A percentile compares a stretch with the other conserved stretches of the same genome.
These are phyloP conservation scores for Hypholoma sublateritium DNA, from an alignment of 768 basidiomycete genomes.

Conservation along the genomic window DNA sequence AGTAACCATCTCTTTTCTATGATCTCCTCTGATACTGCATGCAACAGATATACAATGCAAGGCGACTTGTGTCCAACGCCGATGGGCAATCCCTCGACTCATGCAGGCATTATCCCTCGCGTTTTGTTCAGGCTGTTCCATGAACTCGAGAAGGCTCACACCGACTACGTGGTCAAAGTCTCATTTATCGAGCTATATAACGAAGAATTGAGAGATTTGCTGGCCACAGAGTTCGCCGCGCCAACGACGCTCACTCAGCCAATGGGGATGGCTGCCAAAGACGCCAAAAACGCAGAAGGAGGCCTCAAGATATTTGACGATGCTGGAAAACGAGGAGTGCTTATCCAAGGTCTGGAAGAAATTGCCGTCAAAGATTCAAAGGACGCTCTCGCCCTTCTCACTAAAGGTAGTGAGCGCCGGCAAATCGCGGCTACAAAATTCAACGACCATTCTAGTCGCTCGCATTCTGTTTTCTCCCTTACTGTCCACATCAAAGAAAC, in stretches of 20 bases:
- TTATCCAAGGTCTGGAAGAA: conserved; percentile 96
- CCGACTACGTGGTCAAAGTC: conserved; percentile 91
- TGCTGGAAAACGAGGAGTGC: conserved; percentile 79
- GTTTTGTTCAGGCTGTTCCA: conserved; percentile 90
- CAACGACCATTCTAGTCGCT: conserved; percentile 96
- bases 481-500: conserved; percentile 91
- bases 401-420: conserved; percentile 86
- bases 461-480: conserved; percentile 97
- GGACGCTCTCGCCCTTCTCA: conserved; percentile 81
- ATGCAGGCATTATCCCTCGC: conserved; percentile 96
- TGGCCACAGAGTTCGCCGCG: conserved; percentile 73
- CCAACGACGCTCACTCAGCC: conserved; percentile 71
- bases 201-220: conserved; percentile 94
- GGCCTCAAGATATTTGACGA: conserved; percentile 94
- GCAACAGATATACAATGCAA: conserved; percentile 88
- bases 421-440: conserved; percentile 97
- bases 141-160: conserved; percentile 70
- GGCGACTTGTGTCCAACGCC: conserved; percentile 84
- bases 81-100: conserved; percentile 82
- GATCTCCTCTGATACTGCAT: conserved; percentile 5
- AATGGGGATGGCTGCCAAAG: conserved; percentile 71
- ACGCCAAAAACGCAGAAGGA: conserved; percentile 39
- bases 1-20: conserved; percentile 27
- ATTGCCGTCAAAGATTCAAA: conserved; percentile 76
- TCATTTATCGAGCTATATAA: conserved; percentile 97